These are phyloP conservation scores for Cystobasidiaceae sp. DNA, from an alignment of 1,284 basidiomycete genomes.

Conservation along the genomic window DNA sequence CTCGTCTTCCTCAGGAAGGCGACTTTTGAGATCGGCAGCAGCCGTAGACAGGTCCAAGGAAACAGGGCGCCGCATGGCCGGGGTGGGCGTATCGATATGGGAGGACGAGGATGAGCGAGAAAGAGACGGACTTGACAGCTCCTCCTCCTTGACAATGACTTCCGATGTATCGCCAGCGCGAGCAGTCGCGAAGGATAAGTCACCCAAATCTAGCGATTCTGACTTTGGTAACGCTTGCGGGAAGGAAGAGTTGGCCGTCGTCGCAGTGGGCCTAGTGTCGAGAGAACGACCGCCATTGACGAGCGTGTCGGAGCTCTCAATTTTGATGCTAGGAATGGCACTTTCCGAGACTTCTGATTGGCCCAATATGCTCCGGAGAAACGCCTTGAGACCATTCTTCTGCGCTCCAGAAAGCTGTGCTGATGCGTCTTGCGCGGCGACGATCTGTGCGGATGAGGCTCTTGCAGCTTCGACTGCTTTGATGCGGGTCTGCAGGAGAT, in stretches of 20 bases:
- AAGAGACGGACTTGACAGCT: neutral
- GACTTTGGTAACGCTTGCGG: neutral
- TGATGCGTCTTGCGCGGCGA: neutral
- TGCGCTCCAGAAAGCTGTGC: neutral
- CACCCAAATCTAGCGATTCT: neutral
- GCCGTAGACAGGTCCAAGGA: slow-evolving; percentile 5
- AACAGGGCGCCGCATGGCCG: slow-evolving; percentile 8
- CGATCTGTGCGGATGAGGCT: neutral
- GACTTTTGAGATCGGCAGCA: neutral
- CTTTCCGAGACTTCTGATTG: neutral
- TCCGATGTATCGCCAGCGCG: neutral
- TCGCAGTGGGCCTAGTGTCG: neutral
- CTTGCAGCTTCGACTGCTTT: slow-evolving; percentile 16
- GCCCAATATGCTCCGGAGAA: slow-evolving; percentile 1
- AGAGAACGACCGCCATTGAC: neutral
- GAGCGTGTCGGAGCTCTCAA: neutral
- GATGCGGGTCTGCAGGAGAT: slow-evolving; percentile 18
- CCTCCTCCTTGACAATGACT: neutral
- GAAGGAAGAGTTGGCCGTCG: neutral
- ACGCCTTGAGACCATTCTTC: neutral
- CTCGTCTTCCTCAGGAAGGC: neutral
- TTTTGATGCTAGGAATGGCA: neutral
- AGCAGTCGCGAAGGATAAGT: neutral
- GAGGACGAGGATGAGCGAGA: slow-evolving; percentile 12
- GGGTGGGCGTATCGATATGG: slow-evolving; percentile 20